Percentiles rank a stretch among this genome's conserved stretches.
Conservation (phyloP, 805 yeast species). For the Blastobotrys muscicola region DNA sequence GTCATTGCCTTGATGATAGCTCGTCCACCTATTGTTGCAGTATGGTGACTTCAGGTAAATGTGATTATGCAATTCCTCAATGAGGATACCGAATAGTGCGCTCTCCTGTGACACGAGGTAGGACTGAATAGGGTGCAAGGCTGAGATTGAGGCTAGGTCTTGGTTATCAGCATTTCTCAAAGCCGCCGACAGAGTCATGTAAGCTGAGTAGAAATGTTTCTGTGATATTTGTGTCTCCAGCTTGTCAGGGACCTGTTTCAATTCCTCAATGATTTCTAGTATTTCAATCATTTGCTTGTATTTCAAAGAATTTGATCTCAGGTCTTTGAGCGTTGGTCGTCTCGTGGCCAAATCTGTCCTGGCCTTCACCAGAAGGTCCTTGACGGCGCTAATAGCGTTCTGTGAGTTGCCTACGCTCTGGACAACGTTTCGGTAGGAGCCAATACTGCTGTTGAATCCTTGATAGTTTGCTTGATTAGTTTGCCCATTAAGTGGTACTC, state of each 20-base stretch:
- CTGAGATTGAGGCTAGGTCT: slow-evolving; percentile 23
- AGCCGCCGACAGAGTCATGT: slow-evolving; percentile 41
- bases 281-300: slow-evolving; percentile 63
- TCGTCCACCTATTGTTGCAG: slow-evolving; percentile 23
- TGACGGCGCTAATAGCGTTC: slow-evolving; percentile 40
- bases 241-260: slow-evolving; percentile 49
- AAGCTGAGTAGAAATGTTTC: slow-evolving; percentile 59
- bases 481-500: slow-evolving; percentile 9
- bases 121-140: slow-evolving; percentile 24
- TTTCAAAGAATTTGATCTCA: slow-evolving; percentile 52
- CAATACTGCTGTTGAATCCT: slow-evolving; percentile 76
- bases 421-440: slow-evolving; percentile 68
- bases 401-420: slow-evolving; percentile 59
- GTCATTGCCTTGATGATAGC: slow-evolving; percentile 17
- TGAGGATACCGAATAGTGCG: slow-evolving; percentile 52
- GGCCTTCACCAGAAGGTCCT: slow-evolving; percentile 40
- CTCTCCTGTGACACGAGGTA: slow-evolving; percentile 30
- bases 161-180: slow-evolving; percentile 26
- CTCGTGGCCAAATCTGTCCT: slow-evolving; percentile 43
- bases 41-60: slow-evolving; percentile 48
- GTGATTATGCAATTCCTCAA: slow-evolving; percentile 68
- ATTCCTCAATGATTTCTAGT: slow-evolving; percentile 53
- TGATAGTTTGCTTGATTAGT: slow-evolving; percentile 45
- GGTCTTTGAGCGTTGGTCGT: slow-evolving; percentile 49
- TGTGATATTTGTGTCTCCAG: slow-evolving; percentile 62